These are phyloP conservation scores for Rhododendron griersonianum DNA, from an alignment of 148 eudicot genomes.

Conservation along the genomic window DNA sequence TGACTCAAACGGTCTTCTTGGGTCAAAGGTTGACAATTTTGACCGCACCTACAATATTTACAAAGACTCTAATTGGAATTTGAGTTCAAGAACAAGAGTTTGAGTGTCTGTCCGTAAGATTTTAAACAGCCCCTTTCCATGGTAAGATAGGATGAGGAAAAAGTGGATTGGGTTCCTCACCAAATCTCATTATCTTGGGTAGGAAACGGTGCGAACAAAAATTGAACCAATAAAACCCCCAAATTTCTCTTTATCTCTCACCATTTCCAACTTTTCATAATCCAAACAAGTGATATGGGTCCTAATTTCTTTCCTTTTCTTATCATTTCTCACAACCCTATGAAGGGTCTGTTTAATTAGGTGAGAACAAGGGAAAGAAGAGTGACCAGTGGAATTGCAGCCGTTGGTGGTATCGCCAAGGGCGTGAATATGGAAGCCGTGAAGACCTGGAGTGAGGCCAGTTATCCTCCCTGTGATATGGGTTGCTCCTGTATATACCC, in stretches of 20 bases:
- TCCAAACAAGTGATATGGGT: background rate
- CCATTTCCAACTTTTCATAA: background rate
- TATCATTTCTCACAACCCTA: background rate
- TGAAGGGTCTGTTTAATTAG: background rate
- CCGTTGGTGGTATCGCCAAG: constrained; percentile 96
- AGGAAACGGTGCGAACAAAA: background rate
- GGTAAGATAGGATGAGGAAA: background rate
- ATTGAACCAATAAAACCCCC: background rate
- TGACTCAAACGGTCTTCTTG: no score
- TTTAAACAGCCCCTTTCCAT: background rate
- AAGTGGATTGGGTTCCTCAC: background rate
- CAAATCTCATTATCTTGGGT: background rate
- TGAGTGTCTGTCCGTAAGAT: background rate
- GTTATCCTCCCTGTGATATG: constrained; percentile 58
- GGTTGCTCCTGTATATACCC: constrained; percentile 40
- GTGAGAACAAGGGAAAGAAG: background rate
- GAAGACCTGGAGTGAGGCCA: constrained; percentile 76
- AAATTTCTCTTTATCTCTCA: background rate
- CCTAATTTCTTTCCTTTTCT: background rate
- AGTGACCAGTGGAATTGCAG: constrained; percentile 79
- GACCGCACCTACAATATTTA: no score
- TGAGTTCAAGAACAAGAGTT: background rate
- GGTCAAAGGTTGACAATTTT: no score
- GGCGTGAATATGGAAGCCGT: constrained; percentile 88
- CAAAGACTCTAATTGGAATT: background rate